phyloP scores from a whole-genome alignment of 2,329 filamentous ascomycete species.

The Epichloe amarillans region DNA sequence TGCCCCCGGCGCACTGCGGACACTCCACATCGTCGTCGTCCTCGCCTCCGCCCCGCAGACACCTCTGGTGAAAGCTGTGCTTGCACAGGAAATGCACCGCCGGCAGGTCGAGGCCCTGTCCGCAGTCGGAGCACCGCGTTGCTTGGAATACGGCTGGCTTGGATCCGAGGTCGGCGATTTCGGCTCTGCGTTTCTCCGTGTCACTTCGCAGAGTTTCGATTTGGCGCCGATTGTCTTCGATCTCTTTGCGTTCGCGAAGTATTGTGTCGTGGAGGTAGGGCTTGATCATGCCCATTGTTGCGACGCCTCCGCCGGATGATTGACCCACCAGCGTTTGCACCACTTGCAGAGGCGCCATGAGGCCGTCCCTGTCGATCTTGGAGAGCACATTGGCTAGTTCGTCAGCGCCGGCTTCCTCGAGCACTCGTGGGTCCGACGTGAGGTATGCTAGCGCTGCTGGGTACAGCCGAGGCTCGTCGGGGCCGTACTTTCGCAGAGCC shows the following conservation, averaged over 20 bases:
- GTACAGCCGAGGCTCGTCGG: constrained; percentile 82
- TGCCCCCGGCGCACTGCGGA: constrained; percentile 70
- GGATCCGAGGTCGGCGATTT: constrained; percentile 61
- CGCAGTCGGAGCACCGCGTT: constrained; percentile 75
- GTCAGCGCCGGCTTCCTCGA: constrained; percentile 71
- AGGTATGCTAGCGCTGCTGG: constrained; percentile 88
- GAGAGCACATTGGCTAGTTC: constrained; percentile 70
- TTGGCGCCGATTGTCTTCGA: constrained; percentile 62
- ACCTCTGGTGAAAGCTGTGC: constrained; percentile 90
- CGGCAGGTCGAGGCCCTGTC: constrained; percentile 66
- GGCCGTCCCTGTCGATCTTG: constrained; percentile 77
- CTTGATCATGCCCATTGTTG: constrained; percentile 96
- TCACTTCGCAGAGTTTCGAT: constrained; percentile 76
- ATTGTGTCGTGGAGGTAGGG: constrained; percentile 83
- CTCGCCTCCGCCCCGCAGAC: constrained; percentile 40
- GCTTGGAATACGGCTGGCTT: constrained; percentile 86
- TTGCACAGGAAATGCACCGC: constrained; percentile 95
- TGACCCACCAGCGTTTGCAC: constrained; percentile 77
- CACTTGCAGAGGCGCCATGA: constrained; percentile 93
- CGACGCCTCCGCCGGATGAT: constrained; percentile 43
- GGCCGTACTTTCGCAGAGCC: constrained; percentile 81
- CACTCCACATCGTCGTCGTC: constrained; percentile 59
- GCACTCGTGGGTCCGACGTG: constrained; percentile 66
- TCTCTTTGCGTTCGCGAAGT: constrained; percentile 75
- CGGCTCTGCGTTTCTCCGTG: constrained; percentile 64